A percentile compares a stretch with the other conserved stretches of the same genome.
These are phyloP conservation scores for Gloeopeniophorella convolvens DNA, from an alignment of 768 basidiomycete genomes.

Conservation along the genomic window DNA sequence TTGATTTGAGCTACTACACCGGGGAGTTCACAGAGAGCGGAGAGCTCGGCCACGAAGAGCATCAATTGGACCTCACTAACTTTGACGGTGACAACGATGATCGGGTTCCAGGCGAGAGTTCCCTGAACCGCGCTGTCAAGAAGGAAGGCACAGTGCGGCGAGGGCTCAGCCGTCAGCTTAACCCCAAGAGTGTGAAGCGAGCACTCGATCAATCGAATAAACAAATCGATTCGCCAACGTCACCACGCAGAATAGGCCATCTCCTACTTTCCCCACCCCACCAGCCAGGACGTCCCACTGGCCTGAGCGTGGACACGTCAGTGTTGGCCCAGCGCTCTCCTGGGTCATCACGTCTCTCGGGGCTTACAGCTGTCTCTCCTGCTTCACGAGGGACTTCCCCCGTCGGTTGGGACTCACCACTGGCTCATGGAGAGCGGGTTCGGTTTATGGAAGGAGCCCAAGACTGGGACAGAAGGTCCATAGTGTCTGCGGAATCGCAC, in stretches of 20 bases:
- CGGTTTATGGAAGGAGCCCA: background rate
- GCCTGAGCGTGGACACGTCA: background rate
- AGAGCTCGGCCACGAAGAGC: constrained; percentile 37
- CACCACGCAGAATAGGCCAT: background rate
- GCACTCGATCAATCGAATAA: background rate
- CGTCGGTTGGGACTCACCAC: background rate
- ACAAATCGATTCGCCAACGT: background rate
- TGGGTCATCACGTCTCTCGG: background rate
- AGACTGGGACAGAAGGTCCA: constrained; percentile 3
- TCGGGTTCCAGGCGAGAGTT: constrained; percentile 47
- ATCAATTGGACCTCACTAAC: constrained; percentile 62
- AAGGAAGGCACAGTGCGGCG: constrained; percentile 59
- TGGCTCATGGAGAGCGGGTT: background rate
- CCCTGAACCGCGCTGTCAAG: constrained; percentile 45
- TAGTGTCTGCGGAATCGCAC: background rate
- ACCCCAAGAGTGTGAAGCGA: constrained; percentile 11
- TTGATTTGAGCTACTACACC: constrained; percentile 39
- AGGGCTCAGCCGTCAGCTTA: constrained; percentile 33
- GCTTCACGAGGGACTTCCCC: background rate
- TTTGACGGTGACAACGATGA: constrained; percentile 72
- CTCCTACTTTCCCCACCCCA: background rate
- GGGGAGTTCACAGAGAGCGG: constrained; percentile 33
- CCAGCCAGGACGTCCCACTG: background rate
- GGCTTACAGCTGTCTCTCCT: background rate
- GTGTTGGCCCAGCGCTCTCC: background rate